Conservation (phyloP, 2,329 filamentous ascomycete genomes). For the Tolypocladium paradoxum region DNA sequence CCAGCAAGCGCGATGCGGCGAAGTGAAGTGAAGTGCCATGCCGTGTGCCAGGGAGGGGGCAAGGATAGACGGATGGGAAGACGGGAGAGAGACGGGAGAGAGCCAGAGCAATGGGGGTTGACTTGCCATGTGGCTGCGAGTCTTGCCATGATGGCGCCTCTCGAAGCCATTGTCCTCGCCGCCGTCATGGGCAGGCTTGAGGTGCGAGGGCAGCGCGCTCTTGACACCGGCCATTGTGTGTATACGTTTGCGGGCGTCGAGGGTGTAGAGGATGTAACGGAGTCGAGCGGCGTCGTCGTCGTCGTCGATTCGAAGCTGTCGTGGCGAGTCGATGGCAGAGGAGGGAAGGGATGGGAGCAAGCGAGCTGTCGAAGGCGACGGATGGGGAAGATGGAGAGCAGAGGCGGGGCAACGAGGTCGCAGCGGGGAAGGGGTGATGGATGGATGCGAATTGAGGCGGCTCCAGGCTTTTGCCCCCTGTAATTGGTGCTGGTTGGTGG, state of each 20-base stretch:
- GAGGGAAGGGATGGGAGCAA: background rate
- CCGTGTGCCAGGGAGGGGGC: background rate
- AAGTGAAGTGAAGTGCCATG: background rate
- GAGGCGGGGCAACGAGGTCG: background rate
- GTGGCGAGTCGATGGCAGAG: background rate
- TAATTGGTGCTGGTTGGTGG: background rate
- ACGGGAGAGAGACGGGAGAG: background rate
- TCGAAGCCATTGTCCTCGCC: conserved; percentile 39
- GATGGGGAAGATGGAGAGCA: background rate
- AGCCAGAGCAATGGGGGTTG: conserved; percentile 2
- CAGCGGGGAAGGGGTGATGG: background rate
- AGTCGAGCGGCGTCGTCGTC: background rate
- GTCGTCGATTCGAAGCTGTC: conserved; percentile 1
- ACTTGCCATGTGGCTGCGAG: conserved; percentile 76
- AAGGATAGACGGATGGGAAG: background rate
- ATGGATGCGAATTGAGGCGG: too few species aligned
- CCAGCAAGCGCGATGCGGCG: background rate
- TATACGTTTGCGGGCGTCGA: conserved; percentile 1
- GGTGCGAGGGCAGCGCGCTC: conserved; percentile 72
- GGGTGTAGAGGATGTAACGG: background rate
- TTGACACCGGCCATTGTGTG: conserved; percentile 60
- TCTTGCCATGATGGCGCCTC: conserved; percentile 71
- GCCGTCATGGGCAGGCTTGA: conserved; percentile 52
- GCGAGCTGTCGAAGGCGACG: background rate
- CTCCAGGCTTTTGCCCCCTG: background rate